A percentile compares a stretch with the other conserved stretches of the same genome.
phyloP scores from a whole-genome alignment of 176 grass and related monocot genomes.

The Cenchrus purpureus region DNA sequence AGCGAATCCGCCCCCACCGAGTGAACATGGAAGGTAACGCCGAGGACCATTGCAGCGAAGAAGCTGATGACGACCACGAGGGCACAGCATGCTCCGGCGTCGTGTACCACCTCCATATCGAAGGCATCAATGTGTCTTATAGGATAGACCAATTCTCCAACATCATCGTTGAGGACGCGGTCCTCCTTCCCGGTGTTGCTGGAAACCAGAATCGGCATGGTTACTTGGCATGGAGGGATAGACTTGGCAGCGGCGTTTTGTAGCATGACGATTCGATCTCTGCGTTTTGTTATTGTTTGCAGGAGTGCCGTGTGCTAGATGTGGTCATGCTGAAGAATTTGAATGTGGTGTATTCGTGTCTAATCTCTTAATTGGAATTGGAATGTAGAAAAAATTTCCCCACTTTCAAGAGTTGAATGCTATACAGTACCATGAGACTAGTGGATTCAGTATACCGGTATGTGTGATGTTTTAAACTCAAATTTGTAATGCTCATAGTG shows the following conservation, averaged over 20 bases:
- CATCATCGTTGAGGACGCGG: conserved; percentile 62
- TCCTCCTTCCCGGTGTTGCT: conserved; percentile 15
- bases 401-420: neutral
- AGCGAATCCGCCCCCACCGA: conserved; percentile 65
- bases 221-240: conserved; percentile 51
- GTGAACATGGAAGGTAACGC: conserved; percentile 25
- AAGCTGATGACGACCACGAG: conserved; percentile 15
- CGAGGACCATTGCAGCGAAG: neutral
- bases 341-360: neutral
- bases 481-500: no score
- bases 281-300: neutral
- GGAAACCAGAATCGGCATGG: conserved; percentile 34
- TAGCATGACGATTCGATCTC: neutral
- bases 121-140: conserved; percentile 89
- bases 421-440: no score
- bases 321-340: neutral
- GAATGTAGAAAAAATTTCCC: neutral
- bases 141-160: conserved; percentile 59
- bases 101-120: conserved; percentile 75
- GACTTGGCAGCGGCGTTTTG: conserved; percentile 12
- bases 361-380: neutral
- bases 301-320: neutral
- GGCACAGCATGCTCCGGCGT: conserved; percentile 14
- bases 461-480: no score
- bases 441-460: no score